A percentile compares a stretch with the other conserved stretches of the same genome.
These are phyloP conservation scores for Chlorella vulgaris DNA, from an alignment of 139 green algal species.

Conservation along the genomic window DNA sequence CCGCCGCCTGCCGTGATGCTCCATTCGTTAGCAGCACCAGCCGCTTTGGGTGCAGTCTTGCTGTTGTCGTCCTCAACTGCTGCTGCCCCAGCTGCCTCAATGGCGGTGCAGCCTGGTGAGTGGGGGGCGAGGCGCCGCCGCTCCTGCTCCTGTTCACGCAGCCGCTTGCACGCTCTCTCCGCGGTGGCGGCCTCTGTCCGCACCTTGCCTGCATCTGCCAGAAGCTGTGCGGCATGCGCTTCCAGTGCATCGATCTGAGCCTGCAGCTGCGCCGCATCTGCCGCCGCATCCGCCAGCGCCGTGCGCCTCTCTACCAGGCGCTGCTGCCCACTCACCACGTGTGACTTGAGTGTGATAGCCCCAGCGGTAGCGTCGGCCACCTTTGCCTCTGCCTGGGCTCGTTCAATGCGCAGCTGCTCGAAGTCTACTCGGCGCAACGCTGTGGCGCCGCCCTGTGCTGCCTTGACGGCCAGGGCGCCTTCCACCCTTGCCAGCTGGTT, in stretches of 20 bases:
- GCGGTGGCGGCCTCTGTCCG: background rate
- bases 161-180: background rate
- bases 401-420: conserved; percentile 93
- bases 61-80: no score
- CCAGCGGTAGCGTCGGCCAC: background rate
- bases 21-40: background rate
- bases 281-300: background rate
- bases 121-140: no score
- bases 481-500: conserved; percentile 47
- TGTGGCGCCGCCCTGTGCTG: conserved; percentile 76
- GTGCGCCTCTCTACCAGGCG: conserved; percentile 2
- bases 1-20: background rate
- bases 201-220: background rate
- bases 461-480: conserved; percentile 75
- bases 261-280: background rate
- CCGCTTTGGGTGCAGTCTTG: no score
- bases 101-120: no score
- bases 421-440: conserved; percentile 86
- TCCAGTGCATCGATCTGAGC: background rate
- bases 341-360: conserved; percentile 4
- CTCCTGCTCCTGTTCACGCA: conserved; percentile 1
- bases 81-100: no score
- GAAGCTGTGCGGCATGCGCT: background rate
- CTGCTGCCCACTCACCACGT: background rate
- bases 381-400: conserved; percentile 44